Base-by-base conservation (phyloP, 257 asterid species). In the Ocimum tenuiflorum region DNA sequence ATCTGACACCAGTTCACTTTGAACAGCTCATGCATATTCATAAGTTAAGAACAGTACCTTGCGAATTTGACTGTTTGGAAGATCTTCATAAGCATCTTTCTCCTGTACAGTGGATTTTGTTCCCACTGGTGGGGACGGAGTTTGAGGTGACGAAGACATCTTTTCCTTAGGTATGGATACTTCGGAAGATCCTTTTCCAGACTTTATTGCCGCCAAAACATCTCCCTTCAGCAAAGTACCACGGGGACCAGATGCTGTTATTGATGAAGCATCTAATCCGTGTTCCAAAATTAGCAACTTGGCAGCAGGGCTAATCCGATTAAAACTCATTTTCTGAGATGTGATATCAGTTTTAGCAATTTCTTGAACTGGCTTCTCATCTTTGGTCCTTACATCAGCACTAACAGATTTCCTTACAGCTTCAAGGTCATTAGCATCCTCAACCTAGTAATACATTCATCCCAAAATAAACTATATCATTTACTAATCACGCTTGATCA, bases 171-270 rank as follows among this genome's bases (percentile, higher is more conserved):
- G 62, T 39, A 74, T 69, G 12, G 87, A 77, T 54, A 48, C 67
- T 66, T 75, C 80, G 65, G 91, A 82, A 31, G 36, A 31, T 69
- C 83, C 95, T 80, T 85, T 88, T 60, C 89, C 91, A 33, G 95
- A 86, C 74, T 91, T 88, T 42, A 91, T 82, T 61, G 95, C 96
- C 72, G 86, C 88, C 73, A 94, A 83, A 80, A 90, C 95, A 78
- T 90, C 99, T 45, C 99, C 96, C 83, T 94, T 94, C 57, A 85
- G 71, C 86, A 94, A 78, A 68, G 97, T 94, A 70, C 95, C 97
- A 69, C 83, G 96, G 62, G 99, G 99, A 73, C 99, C 99, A 73
- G 99, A 85, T 59, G 96, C 82, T 52, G 78, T 38, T 76, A 94
- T 83, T 56, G 89, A 82, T 31, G 95, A 85, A 2, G 91, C 85